Evolutionary conservation across 2,329 filamentous ascomycete species (phyloP).

Genomic region (Gremmenia infestans): DNA sequence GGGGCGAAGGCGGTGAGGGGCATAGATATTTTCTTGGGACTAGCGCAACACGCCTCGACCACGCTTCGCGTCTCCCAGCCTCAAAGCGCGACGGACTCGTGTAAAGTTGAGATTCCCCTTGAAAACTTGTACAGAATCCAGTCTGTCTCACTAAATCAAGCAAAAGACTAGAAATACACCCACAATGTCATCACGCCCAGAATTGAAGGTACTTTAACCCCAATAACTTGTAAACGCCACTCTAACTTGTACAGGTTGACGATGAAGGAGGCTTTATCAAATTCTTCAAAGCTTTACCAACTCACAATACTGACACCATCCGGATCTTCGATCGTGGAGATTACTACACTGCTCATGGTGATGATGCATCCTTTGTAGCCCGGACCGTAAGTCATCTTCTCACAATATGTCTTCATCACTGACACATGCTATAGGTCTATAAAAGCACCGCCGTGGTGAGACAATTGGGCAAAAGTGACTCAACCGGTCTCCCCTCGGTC

Average conservation of each 20-base stretch:
- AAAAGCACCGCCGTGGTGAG: constrained; percentile 95
- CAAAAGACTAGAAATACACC: background rate
- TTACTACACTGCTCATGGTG: constrained; percentile 90
- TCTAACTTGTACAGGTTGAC: constrained; percentile 60
- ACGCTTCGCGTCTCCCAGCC: constrained; percentile 13
- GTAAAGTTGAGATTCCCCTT: background rate
- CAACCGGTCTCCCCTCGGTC: constrained; percentile 83
- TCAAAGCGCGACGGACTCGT: background rate
- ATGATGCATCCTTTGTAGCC: constrained; percentile 80
- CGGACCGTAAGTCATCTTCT: constrained; percentile 51
- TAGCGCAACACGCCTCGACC: background rate
- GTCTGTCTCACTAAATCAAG: background rate
- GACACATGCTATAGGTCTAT: constrained; percentile 60
- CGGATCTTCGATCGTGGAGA: constrained; percentile 92
- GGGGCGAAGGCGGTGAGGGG: constrained; percentile 1
- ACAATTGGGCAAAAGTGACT: constrained; percentile 78
- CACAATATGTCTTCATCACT: background rate
- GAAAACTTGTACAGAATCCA: background rate
- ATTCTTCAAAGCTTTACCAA: constrained; percentile 83
- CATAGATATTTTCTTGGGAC: constrained; percentile 6
- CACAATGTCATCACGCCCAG: constrained; percentile 66
- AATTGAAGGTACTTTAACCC: constrained; percentile 54
- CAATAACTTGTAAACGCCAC: constrained; percentile 3
- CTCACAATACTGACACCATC: constrained; percentile 67
- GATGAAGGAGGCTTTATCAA: constrained; percentile 96